Evolutionary conservation across 306 rosid species (phyloP), one percentile per base, ranked within the genome.

Genomic region (Dryas alaskensis): DNA sequence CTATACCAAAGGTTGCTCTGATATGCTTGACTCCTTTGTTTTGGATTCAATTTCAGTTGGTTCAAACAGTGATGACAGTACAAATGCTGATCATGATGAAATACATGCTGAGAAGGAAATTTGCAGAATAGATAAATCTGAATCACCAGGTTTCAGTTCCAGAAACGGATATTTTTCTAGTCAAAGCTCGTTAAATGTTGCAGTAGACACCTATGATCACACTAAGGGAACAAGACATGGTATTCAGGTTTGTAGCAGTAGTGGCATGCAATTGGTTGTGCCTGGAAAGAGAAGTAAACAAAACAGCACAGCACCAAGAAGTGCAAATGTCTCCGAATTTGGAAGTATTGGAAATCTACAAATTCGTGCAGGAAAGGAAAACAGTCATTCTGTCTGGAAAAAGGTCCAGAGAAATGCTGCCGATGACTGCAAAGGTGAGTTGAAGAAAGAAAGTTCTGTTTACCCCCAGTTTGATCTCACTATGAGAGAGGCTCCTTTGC

Each of bases 321-420:
- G 80, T 81, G 82, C 84, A 64, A 82, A 81, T 84, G 82, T 76
- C 70, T 70, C 72, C 51, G 86, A 79, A 73, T 81, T 57, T 81
- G 83, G 85, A 60, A 78, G 79, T 42, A 51, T 47, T 68, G 89
- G 83, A 50, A 63, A 72, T 78, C 69, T 60, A 50, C 85, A 83
- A 54, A 79, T 81, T 73, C 87, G 84, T 76, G 31, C 80, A 3
- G 87, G 90, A 75, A 92, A 88, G 84, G 96, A 81, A 85, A 88
- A 78, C 72, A 81, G 73, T 64, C 91, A 83, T 78, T 81, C 98
- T 16, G 82, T 92, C 43, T 92, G 98, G 98, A 87, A 92, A 78
- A 92, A 85, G 84, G 98, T 92, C 78, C 89, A 90, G 85, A 90
- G 75, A 80, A 81, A 83, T 40, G 72, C 63, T 27, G 68, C 80